These are phyloP conservation scores for Penicillium odoratum DNA, from an alignment of 495 filamentous ascomycete genomes.

Conservation along the genomic window DNA sequence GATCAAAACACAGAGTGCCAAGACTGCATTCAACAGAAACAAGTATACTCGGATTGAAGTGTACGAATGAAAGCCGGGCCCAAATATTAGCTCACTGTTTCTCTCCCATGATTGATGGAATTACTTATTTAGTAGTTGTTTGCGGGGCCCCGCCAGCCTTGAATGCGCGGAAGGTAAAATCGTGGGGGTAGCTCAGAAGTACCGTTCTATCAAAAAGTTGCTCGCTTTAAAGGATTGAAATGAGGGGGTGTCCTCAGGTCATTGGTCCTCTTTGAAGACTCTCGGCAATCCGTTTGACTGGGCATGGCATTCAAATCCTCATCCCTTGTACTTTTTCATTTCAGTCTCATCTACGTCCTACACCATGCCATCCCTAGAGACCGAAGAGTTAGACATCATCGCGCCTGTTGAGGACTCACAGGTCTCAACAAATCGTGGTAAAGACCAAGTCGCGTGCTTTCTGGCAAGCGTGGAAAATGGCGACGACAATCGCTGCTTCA, in stretches of 20 bases:
- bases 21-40: no score
- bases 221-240: not conserved
- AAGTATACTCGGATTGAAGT: no score
- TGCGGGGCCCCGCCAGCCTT: not conserved
- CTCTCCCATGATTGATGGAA: not conserved
- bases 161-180: not conserved
- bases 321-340: not conserved
- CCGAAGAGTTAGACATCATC: not conserved
- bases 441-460: not conserved
- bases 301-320: not conserved
- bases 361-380: not conserved
- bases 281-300: not conserved
- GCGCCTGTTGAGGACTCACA: not conserved
- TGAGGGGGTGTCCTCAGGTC: not conserved
- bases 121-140: not conserved
- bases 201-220: not conserved
- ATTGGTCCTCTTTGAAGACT: not conserved
- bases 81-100: not conserved
- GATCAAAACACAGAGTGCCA: no score
- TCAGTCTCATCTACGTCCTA: not conserved
- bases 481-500: slow-evolving; percentile 28
- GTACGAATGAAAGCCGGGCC: not conserved
- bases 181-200: not conserved
- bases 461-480: slow-evolving; percentile 3
- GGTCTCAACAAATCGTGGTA: not conserved